phyloP scores from a whole-genome alignment of 2,329 filamentous ascomycete species.

The Emericellopsis atlantica region DNA sequence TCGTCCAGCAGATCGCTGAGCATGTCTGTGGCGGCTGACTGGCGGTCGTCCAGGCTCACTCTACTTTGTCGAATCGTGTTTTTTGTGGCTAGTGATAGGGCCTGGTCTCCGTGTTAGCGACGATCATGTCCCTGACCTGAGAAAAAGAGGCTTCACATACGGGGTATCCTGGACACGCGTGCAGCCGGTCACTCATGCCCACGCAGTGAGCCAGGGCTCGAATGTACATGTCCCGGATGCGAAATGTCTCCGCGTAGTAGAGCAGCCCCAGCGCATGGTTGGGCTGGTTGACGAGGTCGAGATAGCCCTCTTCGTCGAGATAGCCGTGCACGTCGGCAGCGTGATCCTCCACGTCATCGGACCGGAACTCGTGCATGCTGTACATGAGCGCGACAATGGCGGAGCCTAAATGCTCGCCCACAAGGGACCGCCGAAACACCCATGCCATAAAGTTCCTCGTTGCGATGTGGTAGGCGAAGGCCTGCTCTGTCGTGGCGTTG shows the following conservation, averaged over 20 bases:
- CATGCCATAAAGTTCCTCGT: slow-evolving; percentile 69
- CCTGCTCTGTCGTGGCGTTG: slow-evolving; percentile 35
- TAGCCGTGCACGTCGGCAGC: slow-evolving; percentile 50
- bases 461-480: slow-evolving; percentile 51
- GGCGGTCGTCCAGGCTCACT: slow-evolving; percentile 51
- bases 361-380: slow-evolving; percentile 50
- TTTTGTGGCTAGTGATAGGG: slow-evolving; percentile 38
- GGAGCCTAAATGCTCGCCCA: slow-evolving; percentile 52
- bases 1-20: slow-evolving; percentile 58
- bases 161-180: slow-evolving; percentile 44
- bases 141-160: slow-evolving; percentile 24
- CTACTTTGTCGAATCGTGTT: slow-evolving; percentile 52
- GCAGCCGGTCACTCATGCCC: slow-evolving; percentile 57
- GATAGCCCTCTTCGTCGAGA: slow-evolving; percentile 56
- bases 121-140: too few relatives aligned
- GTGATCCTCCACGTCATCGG: slow-evolving; percentile 34
- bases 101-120: too few relatives aligned
- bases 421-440: slow-evolving; percentile 50
- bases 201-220: slow-evolving; percentile 68
- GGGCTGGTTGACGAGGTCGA: slow-evolving; percentile 51
- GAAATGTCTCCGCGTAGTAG: slow-evolving; percentile 54
- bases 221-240: slow-evolving; percentile 52
- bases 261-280: slow-evolving; percentile 57
- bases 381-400: slow-evolving; percentile 53
- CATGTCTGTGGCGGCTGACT: slow-evolving; percentile 43